phyloP scores from a whole-genome alignment of 352 stramenopile species.

The Aphanomyces astaci region DNA sequence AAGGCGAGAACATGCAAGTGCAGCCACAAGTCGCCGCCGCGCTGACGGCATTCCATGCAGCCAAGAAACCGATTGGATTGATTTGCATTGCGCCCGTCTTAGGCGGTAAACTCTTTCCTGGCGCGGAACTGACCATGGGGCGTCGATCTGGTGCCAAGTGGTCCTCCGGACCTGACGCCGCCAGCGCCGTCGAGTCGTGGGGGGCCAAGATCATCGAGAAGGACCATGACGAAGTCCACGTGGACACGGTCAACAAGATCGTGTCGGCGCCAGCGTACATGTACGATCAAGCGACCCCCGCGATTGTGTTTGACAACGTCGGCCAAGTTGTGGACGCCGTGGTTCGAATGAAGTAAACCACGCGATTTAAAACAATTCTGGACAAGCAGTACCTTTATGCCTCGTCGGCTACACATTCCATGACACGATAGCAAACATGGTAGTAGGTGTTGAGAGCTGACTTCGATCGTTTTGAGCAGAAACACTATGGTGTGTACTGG shows the following conservation, averaged over 20 bases:
- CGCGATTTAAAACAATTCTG: too few species aligned
- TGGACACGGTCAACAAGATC: slow-evolving; percentile 26
- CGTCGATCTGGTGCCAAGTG: slow-evolving; percentile 24
- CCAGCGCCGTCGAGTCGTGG: slow-evolving; percentile 26
- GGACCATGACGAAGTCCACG: slow-evolving; percentile 11
- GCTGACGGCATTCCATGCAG: slow-evolving; percentile 26
- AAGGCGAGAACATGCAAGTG: slow-evolving; percentile 32
- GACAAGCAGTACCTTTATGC: too few species aligned
- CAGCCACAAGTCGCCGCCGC: slow-evolving; percentile 24
- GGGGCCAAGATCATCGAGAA: slow-evolving; percentile 27
- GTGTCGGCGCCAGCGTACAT: slow-evolving; percentile 34
- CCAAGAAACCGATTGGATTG: slow-evolving; percentile 32
- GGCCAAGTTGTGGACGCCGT: slow-evolving; percentile 30
- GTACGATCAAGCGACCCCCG: slow-evolving; percentile 24
- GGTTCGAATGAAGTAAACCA: slow-evolving; percentile 13
- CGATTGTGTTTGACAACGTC: slow-evolving; percentile 28
- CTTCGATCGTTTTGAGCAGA: too few species aligned
- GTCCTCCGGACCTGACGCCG: slow-evolving; percentile 25
- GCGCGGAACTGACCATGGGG: slow-evolving; percentile 30
- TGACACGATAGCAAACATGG: too few species aligned
- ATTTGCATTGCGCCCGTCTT: slow-evolving; percentile 34
- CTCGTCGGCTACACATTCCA: too few species aligned
- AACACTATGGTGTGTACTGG: too few species aligned
- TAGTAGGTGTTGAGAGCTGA: too few species aligned
- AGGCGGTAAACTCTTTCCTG: slow-evolving; percentile 27